Evolutionary conservation across 495 filamentous ascomycete genomes (phyloP).

Genomic region (Lasiosphaeria ovina): DNA sequence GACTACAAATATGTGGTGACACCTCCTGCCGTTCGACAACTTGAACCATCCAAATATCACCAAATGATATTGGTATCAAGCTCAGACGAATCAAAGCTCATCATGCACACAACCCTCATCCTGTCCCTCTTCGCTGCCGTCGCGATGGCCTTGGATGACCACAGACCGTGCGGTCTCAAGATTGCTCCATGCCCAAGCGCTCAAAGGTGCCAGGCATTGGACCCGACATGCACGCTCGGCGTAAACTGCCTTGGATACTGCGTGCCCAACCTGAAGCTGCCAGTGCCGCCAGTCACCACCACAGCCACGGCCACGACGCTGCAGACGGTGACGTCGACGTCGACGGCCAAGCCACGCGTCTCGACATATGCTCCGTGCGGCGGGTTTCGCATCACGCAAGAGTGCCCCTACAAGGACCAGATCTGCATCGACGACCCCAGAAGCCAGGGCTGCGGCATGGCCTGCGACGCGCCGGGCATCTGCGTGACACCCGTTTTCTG

Average conservation of each 20-base stretch:
- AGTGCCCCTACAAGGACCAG: constrained; percentile 15
- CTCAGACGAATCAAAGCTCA: neutral
- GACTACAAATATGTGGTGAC: constrained; percentile 2
- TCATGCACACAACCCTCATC: neutral
- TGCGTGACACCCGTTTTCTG: constrained; percentile 31
- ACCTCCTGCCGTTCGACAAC: neutral
- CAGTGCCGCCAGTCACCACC: constrained; percentile 3
- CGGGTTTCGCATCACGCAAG: constrained; percentile 21
- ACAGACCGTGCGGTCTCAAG: constrained; percentile 22
- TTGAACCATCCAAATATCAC: neutral
- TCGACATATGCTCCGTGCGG: constrained; percentile 26
- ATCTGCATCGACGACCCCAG: constrained; percentile 33
- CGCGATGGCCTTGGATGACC: neutral
- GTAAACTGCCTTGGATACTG: constrained; percentile 25
- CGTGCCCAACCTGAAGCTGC: constrained; percentile 4
- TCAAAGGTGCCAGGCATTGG: constrained; percentile 15
- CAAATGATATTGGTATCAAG: neutral
- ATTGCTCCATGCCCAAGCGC: constrained; percentile 23
- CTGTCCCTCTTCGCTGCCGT: neutral
- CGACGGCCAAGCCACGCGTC: constrained; percentile 1
- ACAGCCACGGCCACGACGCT: neutral
- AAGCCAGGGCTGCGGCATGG: constrained; percentile 28
- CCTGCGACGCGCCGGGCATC: constrained; percentile 31
- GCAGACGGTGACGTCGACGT: neutral
- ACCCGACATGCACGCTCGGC: constrained; percentile 21